Conservation (phyloP, 2,329 filamentous ascomycete genomes). For the Cladophialophora exuberans region DNA sequence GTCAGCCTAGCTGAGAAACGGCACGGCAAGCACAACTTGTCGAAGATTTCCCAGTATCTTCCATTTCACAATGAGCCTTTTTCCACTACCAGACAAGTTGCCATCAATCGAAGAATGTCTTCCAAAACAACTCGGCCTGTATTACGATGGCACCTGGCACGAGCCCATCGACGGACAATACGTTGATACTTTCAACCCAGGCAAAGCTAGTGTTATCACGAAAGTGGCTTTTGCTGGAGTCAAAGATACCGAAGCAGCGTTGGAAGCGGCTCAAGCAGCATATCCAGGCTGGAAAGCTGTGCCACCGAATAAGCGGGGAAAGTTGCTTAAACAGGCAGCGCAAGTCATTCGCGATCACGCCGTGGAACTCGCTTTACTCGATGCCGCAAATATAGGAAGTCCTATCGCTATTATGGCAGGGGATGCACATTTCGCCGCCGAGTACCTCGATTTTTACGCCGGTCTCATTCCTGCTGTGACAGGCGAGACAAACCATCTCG, state of each 20-base stretch:
- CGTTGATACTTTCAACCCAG: slow-evolving; percentile 33
- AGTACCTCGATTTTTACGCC: slow-evolving; percentile 33
- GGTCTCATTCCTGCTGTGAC: slow-evolving; percentile 34
- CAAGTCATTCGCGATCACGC: slow-evolving; percentile 35
- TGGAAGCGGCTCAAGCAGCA: slow-evolving; percentile 32
- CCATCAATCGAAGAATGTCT: neutral
- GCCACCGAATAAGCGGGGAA: slow-evolving; percentile 31
- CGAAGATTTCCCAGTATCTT: neutral
- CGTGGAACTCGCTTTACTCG: slow-evolving; percentile 34
- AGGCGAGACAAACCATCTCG: slow-evolving; percentile 32
- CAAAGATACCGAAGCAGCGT: slow-evolving; percentile 30
- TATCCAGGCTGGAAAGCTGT: slow-evolving; percentile 33
- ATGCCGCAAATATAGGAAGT: slow-evolving; percentile 38
- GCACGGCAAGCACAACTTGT: neutral
- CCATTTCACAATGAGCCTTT: neutral
- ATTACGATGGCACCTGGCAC: neutral
- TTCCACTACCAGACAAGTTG: neutral
- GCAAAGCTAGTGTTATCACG: slow-evolving; percentile 31
- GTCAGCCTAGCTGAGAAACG: too few relatives aligned
- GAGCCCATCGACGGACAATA: slow-evolving; percentile 16
- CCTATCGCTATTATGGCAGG: slow-evolving; percentile 33
- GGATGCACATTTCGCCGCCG: slow-evolving; percentile 32
- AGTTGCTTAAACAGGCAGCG: slow-evolving; percentile 34
- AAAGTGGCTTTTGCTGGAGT: slow-evolving; percentile 29
- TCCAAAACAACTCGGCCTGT: neutral